A percentile compares a stretch with the other conserved stretches of the same genome.
These are phyloP conservation scores for Hippophae rhamnoides DNA, from an alignment of 306 rosid genomes.

Conservation along the genomic window DNA sequence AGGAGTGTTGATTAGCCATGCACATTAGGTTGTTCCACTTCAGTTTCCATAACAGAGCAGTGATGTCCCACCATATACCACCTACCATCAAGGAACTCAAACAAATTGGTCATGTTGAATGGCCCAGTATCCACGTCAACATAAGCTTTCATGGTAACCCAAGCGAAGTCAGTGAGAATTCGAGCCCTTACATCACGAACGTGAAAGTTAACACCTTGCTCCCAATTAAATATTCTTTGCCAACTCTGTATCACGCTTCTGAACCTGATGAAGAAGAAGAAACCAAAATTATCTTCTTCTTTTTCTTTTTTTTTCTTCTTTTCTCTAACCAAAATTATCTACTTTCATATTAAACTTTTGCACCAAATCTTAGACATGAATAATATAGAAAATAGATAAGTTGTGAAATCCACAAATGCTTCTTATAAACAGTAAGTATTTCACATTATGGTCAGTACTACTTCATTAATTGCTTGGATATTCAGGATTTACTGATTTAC, in stretches of 20 bases:
- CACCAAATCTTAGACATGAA: too few relatives aligned
- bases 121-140: conserved; percentile 76
- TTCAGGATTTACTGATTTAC: too few relatives aligned
- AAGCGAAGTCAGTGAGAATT: conserved; percentile 80
- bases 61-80: conserved; percentile 98
- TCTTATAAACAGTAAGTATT: too few relatives aligned
- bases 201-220: conserved; percentile 75
- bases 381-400: too few relatives aligned
- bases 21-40: conserved; percentile 52
- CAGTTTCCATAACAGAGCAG: conserved; percentile 76
- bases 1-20: conserved; percentile 39
- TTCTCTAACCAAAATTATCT: conserved; percentile 7
- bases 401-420: too few relatives aligned
- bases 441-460: too few relatives aligned
- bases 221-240: conserved; percentile 86
- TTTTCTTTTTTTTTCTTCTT: too few relatives aligned
- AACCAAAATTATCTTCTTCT: conserved; percentile 9
- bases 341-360: neutral
- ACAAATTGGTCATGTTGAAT: conserved; percentile 71
- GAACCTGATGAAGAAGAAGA: conserved; percentile 43
- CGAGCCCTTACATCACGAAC: conserved; percentile 82
- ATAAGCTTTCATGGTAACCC: conserved; percentile 87
- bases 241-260: conserved; percentile 74
- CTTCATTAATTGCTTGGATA: too few relatives aligned
- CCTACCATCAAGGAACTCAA: conserved; percentile 65